Evolutionary conservation across 2,329 filamentous ascomycete species (phyloP).

Genomic region (Aureobasidium sp.): DNA sequence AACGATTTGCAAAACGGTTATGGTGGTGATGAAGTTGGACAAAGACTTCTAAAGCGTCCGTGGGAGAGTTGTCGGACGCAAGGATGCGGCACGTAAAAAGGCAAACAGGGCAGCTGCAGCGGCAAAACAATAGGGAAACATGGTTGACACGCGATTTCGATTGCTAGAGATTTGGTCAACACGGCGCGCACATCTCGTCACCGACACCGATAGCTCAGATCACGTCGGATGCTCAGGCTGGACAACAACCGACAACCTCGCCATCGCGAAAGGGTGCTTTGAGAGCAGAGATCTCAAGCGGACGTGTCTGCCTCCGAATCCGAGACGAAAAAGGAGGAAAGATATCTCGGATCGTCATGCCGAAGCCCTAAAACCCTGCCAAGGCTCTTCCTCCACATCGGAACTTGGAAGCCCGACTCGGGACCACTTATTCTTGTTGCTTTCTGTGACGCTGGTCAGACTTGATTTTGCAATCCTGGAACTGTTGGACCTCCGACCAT

Average conservation of each 20-base stretch:
- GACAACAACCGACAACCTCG: background rate
- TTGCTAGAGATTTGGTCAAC: background rate
- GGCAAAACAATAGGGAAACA: slow-evolving; percentile 9
- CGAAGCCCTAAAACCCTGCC: slow-evolving; percentile 3
- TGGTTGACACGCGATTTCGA: background rate
- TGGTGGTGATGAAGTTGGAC: background rate
- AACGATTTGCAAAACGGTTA: background rate
- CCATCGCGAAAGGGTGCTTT: background rate
- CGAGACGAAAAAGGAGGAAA: background rate
- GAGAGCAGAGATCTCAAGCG: background rate
- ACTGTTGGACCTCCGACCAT: background rate
- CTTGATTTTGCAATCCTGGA: slow-evolving; percentile 10
- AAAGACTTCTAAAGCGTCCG: background rate
- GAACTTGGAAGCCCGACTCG: background rate
- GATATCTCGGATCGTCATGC: background rate
- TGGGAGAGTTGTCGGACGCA: background rate
- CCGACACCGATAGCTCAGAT: background rate
- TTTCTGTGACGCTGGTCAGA: slow-evolving; percentile 13
- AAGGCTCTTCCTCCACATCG: background rate
- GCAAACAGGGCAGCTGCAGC: background rate
- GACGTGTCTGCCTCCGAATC: slow-evolving; percentile 1
- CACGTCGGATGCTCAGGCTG: background rate
- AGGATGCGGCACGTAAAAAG: background rate
- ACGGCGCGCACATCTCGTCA: background rate
- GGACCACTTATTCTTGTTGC: background rate